A percentile compares a stretch with the other conserved stretches of the same genome.
These are phyloP conservation scores for Mytilinidion resinicola DNA, from an alignment of 495 filamentous ascomycete genomes.

Conservation along the genomic window DNA sequence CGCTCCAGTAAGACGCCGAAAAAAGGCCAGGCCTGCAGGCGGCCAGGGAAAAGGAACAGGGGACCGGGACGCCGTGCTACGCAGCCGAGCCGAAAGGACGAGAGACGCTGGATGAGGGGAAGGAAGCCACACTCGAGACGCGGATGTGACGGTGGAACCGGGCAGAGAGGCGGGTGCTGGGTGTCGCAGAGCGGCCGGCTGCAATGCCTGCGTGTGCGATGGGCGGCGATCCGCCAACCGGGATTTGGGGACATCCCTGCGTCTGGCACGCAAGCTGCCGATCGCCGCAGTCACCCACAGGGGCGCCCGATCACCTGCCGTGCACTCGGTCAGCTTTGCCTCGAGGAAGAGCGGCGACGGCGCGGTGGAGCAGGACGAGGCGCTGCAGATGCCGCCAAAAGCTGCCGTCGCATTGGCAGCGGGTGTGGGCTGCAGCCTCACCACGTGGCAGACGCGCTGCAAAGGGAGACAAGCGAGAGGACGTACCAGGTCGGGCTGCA, in stretches of 20 bases:
- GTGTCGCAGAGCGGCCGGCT: no score
- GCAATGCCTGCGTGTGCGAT: no score
- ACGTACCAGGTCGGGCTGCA: neutral
- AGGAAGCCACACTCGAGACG: no score
- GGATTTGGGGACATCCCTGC: slow-evolving; percentile 3
- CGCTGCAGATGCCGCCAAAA: no score
- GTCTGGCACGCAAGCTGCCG: neutral
- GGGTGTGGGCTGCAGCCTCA: neutral
- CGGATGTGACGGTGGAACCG: no score
- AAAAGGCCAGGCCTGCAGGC: neutral
- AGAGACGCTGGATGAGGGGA: no score
- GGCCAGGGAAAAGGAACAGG: neutral
- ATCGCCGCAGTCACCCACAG: neutral
- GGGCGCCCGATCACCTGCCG: neutral
- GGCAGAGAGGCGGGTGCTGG: no score
- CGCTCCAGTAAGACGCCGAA: neutral
- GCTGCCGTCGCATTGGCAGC: no score
- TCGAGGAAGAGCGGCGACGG: no score
- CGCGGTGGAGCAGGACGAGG: no score
- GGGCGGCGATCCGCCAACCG: neutral
- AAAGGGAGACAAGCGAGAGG: neutral
- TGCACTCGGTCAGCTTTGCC: neutral
- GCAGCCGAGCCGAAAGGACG: no score
- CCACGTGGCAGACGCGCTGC: slow-evolving; percentile 5
- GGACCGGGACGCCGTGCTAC: no score